These are phyloP conservation scores for Ilex paraguariensis DNA, from an alignment of 305 asterid genomes.

Conservation along the genomic window DNA sequence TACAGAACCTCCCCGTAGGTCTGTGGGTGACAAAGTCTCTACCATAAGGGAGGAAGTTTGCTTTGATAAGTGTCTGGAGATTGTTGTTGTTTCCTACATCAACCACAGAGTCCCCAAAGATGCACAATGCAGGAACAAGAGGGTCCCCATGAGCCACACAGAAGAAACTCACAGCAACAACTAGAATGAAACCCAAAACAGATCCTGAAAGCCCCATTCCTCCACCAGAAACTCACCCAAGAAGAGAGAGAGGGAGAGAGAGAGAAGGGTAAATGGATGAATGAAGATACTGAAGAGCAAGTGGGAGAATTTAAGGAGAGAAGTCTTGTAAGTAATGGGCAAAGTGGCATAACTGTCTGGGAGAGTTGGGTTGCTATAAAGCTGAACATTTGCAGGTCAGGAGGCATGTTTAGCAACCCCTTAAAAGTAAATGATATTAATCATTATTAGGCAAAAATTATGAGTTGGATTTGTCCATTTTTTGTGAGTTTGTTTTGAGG, in stretches of 20 bases:
- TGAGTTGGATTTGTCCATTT: too few relatives aligned
- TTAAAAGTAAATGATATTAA: too few relatives aligned
- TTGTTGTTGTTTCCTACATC: slow-evolving; percentile 86
- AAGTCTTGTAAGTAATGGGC: slow-evolving; percentile 7
- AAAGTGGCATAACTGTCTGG: slow-evolving; percentile 11
- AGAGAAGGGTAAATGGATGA: slow-evolving; percentile 1
- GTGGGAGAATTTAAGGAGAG: slow-evolving; percentile 33
- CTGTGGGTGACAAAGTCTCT: slow-evolving; percentile 58
- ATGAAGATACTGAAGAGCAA: slow-evolving; percentile 9
- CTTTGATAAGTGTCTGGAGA: slow-evolving; percentile 55
- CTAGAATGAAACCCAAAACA: slow-evolving; percentile 21
- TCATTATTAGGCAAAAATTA: too few relatives aligned
- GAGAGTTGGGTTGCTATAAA: slow-evolving; percentile 5
- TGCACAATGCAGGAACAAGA: slow-evolving; percentile 67
- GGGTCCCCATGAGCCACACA: slow-evolving; percentile 46
- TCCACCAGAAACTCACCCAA: neutral
- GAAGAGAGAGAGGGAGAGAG: too few relatives aligned
- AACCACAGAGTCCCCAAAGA: slow-evolving; percentile 85
- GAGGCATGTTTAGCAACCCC: slow-evolving; percentile 16
- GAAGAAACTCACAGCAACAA: slow-evolving; percentile 10
- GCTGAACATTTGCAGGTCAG: slow-evolving; percentile 6
- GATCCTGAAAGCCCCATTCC: slow-evolving; percentile 30
- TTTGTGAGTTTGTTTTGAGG: too few relatives aligned
- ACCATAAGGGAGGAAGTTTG: slow-evolving; percentile 84
- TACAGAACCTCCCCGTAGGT: slow-evolving; percentile 90